Conservation (phyloP, 352 stramenopile species). For the Salisapilia sapeloensis region DNA sequence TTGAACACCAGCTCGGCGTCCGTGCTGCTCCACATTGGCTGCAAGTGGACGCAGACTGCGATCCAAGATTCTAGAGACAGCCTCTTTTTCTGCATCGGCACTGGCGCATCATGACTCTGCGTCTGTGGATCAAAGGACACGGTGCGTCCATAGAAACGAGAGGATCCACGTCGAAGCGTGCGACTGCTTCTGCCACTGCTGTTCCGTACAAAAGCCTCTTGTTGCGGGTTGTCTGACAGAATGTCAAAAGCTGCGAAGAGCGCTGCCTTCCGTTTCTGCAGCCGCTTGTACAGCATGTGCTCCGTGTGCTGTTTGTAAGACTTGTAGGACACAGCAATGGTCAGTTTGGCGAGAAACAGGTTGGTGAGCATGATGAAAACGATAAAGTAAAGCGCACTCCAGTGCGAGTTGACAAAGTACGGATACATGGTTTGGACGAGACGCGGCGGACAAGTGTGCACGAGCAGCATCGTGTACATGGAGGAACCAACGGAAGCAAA, state of each 20-base stretch:
- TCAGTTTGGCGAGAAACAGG: slow-evolving; percentile 71
- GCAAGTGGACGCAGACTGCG: slow-evolving; percentile 45
- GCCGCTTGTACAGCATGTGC: slow-evolving; percentile 67
- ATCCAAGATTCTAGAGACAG: slow-evolving; percentile 66
- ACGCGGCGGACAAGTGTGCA: slow-evolving; percentile 63
- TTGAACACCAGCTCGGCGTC: slow-evolving; percentile 68
- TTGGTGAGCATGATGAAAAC: slow-evolving; percentile 66
- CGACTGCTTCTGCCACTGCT: slow-evolving; percentile 2
- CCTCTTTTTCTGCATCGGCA: slow-evolving; percentile 23
- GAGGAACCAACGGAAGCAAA: slow-evolving; percentile 53
- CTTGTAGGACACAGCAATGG: slow-evolving; percentile 68
- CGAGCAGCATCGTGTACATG: slow-evolving; percentile 71
- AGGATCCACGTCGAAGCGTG: slow-evolving; percentile 26
- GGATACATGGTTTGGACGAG: slow-evolving; percentile 74
- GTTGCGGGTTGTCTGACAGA: slow-evolving; percentile 34
- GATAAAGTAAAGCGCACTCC: slow-evolving; percentile 67
- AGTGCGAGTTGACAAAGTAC: slow-evolving; percentile 63
- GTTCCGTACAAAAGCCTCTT: slow-evolving; percentile 5
- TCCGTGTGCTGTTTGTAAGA: slow-evolving; percentile 79
- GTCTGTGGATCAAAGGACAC: slow-evolving; percentile 13
- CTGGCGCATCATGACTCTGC: slow-evolving; percentile 8
- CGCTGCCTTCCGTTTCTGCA: slow-evolving; percentile 72
- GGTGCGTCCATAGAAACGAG: slow-evolving; percentile 24
- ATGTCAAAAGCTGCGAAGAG: slow-evolving; percentile 66
- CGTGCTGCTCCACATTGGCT: slow-evolving; percentile 53